Evolutionary conservation across 345 rosid genomes (phyloP), one percentile per base, ranked within the genome.

Genomic region (Populus ilicifolia): DNA sequence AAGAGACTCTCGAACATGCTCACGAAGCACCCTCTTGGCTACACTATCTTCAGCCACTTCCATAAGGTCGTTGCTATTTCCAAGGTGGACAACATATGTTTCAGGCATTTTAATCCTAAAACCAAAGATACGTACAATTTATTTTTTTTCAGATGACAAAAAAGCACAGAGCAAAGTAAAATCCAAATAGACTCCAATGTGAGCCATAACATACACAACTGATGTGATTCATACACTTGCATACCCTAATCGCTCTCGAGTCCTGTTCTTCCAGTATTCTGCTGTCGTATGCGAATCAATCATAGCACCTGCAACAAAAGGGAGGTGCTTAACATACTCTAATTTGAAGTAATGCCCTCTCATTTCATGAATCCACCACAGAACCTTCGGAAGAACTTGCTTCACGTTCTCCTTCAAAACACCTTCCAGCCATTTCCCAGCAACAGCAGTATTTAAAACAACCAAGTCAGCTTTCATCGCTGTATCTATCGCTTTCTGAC

Each of bases 361-460:
- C 98, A 93, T 93, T 78, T 94, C 98, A 78, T 94, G 98, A 81
- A 94, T 94, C 98, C 98, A 94, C 97, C 98, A 94, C 67, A 94
- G 86, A 38, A 90, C 84, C 83, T 94, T 94, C 1, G 97, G 97
- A 73, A 94, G 90, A 84, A 94, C 93, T 41, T 56, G 72, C 74
- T 82, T 76, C 79, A 89, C 89, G 44, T 90, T 81, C 70, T 91
- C 91, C 87, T 93, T 91, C 30, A 94, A 85, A 80, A 93, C 94
- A 61, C 86, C 87, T 87, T 91, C 93, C 70, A 93, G 83, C 98
- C 98, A 93, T 65, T 94, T 94, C 67, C 98, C 98, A 80, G 98
- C 90, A 83, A 94, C 98, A 23, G 97, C 98, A 80, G 98, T 93
- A 69, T 94, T 93, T 44, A 94, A 81, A 77, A 94, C 89, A 70